A percentile compares a stretch with the other conserved stretches of the same genome.
These are phyloP conservation scores for Cicer bijugum DNA, from an alignment of 306 rosid species.

Conservation along the genomic window DNA sequence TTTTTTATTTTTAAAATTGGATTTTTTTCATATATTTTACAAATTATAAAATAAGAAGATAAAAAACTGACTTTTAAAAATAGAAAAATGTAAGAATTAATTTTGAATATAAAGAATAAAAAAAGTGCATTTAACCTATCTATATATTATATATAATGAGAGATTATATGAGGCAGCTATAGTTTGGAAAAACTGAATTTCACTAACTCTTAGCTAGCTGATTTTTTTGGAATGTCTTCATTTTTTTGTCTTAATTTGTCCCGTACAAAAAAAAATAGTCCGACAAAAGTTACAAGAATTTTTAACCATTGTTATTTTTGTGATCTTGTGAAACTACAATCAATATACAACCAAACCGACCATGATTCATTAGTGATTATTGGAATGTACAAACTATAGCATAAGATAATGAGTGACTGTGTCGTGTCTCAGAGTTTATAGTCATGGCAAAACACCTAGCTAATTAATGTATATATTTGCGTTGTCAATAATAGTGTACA, in stretches of 20 bases:
- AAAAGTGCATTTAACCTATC: no score
- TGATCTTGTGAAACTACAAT: slow-evolving; percentile 25
- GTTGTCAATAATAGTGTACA: not conserved
- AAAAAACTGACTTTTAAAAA: no score
- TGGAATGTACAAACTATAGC: slow-evolving; percentile 15
- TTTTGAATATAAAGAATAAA: no score
- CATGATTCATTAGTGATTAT: slow-evolving; percentile 25
- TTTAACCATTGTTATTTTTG: slow-evolving; percentile 7
- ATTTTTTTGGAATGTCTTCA: slow-evolving; percentile 3
- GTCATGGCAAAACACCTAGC: slow-evolving; percentile 38
- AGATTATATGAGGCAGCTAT: not conserved
- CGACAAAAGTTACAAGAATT: slow-evolving; percentile 20
- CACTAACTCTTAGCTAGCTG: slow-evolving; percentile 5
- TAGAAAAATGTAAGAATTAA: no score
- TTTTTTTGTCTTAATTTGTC: not conserved
- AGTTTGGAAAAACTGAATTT: slow-evolving; percentile 25
- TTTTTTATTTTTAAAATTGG: no score
- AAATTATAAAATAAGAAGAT: no score
- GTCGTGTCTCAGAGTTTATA: slow-evolving; percentile 27
- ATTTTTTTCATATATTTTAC: no score
- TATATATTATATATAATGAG: no score
- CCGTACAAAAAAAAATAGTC: no score
- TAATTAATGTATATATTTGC: not conserved
- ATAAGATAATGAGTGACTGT: slow-evolving; percentile 32
- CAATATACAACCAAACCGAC: not conserved